These are phyloP conservation scores for Copromyces sp. DNA, from an alignment of 495 filamentous ascomycete genomes.

Conservation along the genomic window DNA sequence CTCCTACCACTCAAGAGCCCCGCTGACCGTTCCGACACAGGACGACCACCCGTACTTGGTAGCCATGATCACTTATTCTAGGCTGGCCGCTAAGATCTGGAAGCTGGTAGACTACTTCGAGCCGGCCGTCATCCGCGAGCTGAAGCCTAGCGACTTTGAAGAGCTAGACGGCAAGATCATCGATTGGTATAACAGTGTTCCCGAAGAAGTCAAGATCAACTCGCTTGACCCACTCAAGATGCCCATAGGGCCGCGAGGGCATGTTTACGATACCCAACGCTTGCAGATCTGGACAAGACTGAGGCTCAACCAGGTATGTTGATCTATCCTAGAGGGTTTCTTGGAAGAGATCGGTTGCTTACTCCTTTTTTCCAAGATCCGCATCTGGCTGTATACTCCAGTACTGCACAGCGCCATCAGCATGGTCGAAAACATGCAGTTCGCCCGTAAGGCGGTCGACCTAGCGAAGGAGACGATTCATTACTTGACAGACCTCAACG, in stretches of 20 bases:
- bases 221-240: slow-evolving; percentile 11
- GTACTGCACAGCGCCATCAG: slow-evolving; percentile 67
- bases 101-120: slow-evolving; percentile 50
- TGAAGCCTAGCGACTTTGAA: slow-evolving; percentile 55
- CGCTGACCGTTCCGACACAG: slow-evolving; percentile 29
- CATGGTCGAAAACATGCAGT: slow-evolving; percentile 58
- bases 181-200: slow-evolving; percentile 56
- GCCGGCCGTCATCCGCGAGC: slow-evolving; percentile 36
- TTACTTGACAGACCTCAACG: slow-evolving; percentile 62
- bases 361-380: slow-evolving; percentile 33
- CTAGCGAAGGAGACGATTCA: slow-evolving; percentile 74
- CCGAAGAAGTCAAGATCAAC: slow-evolving; percentile 23
- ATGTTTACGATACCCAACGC: slow-evolving; percentile 42
- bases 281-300: slow-evolving; percentile 53
- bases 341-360: background rate
- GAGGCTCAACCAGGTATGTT: slow-evolving; percentile 55
- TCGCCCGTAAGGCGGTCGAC: slow-evolving; percentile 62
- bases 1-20: background rate
- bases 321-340: background rate
- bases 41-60: slow-evolving; percentile 60
- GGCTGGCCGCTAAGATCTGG: slow-evolving; percentile 73
- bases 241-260: slow-evolving; percentile 10
- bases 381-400: slow-evolving; percentile 72
- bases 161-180: slow-evolving; percentile 68
- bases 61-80: slow-evolving; percentile 69